These are phyloP conservation scores for Kurtzmaniella natalensis DNA, from an alignment of 1,139 yeast genomes.

Conservation along the genomic window DNA sequence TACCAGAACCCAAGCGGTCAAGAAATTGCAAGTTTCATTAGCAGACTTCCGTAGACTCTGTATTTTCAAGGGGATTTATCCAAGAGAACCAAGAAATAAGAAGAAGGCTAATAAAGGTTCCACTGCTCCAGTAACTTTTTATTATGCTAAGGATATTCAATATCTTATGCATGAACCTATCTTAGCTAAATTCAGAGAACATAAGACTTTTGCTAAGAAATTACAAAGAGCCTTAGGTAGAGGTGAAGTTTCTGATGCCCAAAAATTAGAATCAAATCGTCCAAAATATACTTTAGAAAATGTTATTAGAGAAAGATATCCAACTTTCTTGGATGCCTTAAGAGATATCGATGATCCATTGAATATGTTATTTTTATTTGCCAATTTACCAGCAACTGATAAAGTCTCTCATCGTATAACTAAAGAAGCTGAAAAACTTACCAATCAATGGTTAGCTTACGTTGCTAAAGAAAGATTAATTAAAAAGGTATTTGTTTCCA, in stretches of 20 bases:
- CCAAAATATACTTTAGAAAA: constrained; percentile 86
- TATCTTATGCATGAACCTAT: constrained; percentile 95
- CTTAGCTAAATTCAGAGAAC: constrained; percentile 86
- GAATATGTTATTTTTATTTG: constrained; percentile 89
- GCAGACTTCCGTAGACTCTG: constrained; percentile 98
- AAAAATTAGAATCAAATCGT: constrained; percentile 73
- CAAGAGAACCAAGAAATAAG: constrained; percentile 94
- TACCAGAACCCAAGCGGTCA: constrained; percentile 93
- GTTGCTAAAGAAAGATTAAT: constrained; percentile 80
- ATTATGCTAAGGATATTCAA: constrained; percentile 90
- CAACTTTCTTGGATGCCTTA: constrained; percentile 86
- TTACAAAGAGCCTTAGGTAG: constrained; percentile 86
- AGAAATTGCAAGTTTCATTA: constrained; percentile 84
- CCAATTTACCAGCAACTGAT: constrained; percentile 93
- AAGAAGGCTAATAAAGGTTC: constrained; percentile 97
- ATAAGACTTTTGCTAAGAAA: constrained; percentile 89
- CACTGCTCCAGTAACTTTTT: constrained; percentile 92
- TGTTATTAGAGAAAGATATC: constrained; percentile 91
- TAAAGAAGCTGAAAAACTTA: constrained; percentile 77
- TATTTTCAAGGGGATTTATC: constrained; percentile 93
- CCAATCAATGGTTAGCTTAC: constrained; percentile 94
- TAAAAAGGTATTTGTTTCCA: constrained; percentile 89
- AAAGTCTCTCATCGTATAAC: constrained; percentile 75
- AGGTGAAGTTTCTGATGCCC: constrained; percentile 88
- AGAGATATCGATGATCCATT: constrained; percentile 94